These are phyloP conservation scores for Candida maesae DNA, from an alignment of 805 yeast genomes.

Conservation along the genomic window DNA sequence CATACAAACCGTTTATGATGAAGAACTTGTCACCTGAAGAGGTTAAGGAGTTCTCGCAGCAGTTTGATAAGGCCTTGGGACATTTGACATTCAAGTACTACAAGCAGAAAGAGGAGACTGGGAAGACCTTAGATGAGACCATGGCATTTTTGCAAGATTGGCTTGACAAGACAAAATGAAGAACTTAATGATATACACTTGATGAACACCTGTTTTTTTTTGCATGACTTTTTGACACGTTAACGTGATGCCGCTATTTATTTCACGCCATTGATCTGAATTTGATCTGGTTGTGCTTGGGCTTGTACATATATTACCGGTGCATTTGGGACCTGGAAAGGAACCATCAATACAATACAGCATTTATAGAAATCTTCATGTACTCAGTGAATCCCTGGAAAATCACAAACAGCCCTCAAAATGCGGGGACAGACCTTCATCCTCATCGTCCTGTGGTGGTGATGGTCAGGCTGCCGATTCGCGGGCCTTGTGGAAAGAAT, in stretches of 20 bases:
- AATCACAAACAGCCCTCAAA: too few relatives aligned
- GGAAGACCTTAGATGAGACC: background rate
- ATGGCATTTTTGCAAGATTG: constrained; percentile 7
- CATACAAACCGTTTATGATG: background rate
- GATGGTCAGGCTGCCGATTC: too few relatives aligned
- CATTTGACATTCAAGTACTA: too few relatives aligned
- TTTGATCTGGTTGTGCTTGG: background rate
- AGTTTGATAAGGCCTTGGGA: background rate
- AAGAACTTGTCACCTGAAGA: background rate
- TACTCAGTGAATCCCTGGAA: too few relatives aligned
- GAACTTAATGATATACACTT: constrained; percentile 1
- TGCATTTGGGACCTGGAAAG: background rate
- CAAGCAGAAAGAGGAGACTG: background rate
- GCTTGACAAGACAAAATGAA: background rate
- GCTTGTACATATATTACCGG: background rate
- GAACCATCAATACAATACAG: background rate
- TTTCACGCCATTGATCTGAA: background rate
- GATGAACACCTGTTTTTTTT: background rate
- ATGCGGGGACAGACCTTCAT: too few relatives aligned
- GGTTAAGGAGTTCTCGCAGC: background rate
- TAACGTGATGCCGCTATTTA: background rate
- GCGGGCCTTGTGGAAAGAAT: too few relatives aligned
- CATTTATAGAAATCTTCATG: background rate
- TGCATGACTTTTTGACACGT: background rate
- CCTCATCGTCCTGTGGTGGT: too few relatives aligned